Evolutionary conservation across 257 asterid genomes (phyloP).

Genomic region (Gardenia jasminoides): DNA sequence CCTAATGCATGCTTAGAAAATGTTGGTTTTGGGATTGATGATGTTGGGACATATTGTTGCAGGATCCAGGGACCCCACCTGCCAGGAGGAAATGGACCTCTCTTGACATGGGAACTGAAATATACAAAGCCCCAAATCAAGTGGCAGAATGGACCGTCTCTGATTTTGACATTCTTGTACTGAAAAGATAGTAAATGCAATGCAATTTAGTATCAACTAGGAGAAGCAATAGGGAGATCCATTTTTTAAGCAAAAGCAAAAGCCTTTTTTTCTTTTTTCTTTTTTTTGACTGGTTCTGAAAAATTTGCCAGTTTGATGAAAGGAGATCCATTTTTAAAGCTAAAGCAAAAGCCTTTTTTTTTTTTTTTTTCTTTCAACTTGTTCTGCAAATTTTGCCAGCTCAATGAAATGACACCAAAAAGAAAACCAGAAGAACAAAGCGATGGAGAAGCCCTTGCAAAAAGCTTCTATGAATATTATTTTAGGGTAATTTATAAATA

Average conservation of each 20-base stretch:
- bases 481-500: no score
- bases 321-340: no score
- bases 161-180: slow-evolving; percentile 66
- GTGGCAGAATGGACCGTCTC: slow-evolving; percentile 88
- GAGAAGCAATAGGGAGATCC: neutral
- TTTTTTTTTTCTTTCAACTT: no score
- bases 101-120: slow-evolving; percentile 71
- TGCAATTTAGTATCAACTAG: neutral
- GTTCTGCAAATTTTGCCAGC: no score
- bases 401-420: no score
- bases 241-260: neutral
- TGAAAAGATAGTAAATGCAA: slow-evolving; percentile 5
- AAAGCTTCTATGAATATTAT: no score
- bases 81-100: slow-evolving; percentile 68
- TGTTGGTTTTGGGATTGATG: neutral
- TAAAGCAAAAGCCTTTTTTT: no score
- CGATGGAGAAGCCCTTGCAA: no score
- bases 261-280: no score
- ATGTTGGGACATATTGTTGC: slow-evolving; percentile 18
- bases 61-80: slow-evolving; percentile 73
- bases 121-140: slow-evolving; percentile 56
- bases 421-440: no score
- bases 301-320: no score
- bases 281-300: no score
- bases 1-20: neutral